Evolutionary conservation across 352 stramenopile genomes (phyloP), one percentile per base, ranked within the genome.

Genomic region (Globisporangium apiculatum): DNA sequence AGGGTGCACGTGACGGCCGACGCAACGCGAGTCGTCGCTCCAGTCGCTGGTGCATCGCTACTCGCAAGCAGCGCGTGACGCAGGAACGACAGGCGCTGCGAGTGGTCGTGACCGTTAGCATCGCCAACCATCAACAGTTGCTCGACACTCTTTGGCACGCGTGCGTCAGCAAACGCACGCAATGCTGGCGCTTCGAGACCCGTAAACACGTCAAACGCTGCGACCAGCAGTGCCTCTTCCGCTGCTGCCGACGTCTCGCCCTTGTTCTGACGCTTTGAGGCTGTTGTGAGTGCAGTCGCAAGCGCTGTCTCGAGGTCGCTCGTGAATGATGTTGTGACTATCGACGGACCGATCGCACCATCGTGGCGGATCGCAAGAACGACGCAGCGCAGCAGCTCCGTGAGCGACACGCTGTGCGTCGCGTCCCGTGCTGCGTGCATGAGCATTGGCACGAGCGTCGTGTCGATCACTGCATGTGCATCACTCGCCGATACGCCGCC

Each of bases 381-480:
- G 37, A 66, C 58, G 31, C 55, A 42, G 42, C 55, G 61, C 17
- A 66, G 55, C 51, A 66, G 24, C 43, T 53, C 50, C 1, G 49
- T 43, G 36, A 59, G 43, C 31, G 50, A 61, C n/a, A 65, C 48
- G 4, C 51, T 48, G 36, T 6, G 11, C 6, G 8, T 41, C 14
- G 14, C 35, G 9, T 18, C 43, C 7, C 40, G 14, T 12, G 67
- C 63, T 48, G 62, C 74, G 58, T 53, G 51, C 7, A 73, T 43
- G 1, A 83, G 46, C 37, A 81, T 62, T 9, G 72, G 65, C 14
- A 75, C 64, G 17, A 86, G 45, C 14, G 60, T 65, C 9, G 51
- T 66, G 15, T 63, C 54, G 48, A 66, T 53, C 37, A 55, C 18
- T 7, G 38, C 11, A 71, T 62, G 17, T 45, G 67, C 69, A 5